Evolutionary conservation across 192 early-diverging fungal species (phyloP).

Genomic region (Backusella tarrabulga): DNA sequence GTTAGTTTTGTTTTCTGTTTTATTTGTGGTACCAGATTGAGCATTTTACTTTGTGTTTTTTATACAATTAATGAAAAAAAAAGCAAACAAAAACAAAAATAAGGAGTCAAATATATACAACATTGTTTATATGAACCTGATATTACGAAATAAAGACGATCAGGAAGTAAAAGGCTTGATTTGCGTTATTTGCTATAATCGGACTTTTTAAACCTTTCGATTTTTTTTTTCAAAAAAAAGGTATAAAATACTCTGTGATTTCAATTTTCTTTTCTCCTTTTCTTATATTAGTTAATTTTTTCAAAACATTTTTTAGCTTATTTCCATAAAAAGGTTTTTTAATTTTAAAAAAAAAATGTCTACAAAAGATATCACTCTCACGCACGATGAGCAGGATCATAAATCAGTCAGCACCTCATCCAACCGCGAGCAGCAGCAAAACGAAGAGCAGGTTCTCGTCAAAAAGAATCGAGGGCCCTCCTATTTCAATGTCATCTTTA

Average conservation of each 20-base stretch:
- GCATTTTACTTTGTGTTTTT: neutral
- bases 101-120: neutral
- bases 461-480: neutral
- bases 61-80: neutral
- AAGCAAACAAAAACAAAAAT: neutral
- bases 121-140: neutral
- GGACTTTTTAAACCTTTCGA: neutral
- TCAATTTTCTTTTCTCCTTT: neutral
- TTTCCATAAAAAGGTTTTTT: slow-evolving; percentile 4
- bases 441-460: neutral
- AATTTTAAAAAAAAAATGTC: neutral
- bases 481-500: slow-evolving; percentile 32
- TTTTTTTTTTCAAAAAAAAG: neutral
- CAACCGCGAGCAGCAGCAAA: neutral
- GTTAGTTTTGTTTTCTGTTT: neutral
- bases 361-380: neutral
- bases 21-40: neutral
- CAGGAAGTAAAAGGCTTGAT: neutral
- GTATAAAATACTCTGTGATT: neutral
- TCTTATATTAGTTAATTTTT: neutral
- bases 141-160: neutral
- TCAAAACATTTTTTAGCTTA: neutral
- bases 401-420: neutral
- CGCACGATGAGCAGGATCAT: neutral
- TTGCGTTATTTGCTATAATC: neutral